Evolutionary conservation across 2,329 filamentous ascomycete genomes (phyloP).

Genomic region (Fusarium annulatum): DNA sequence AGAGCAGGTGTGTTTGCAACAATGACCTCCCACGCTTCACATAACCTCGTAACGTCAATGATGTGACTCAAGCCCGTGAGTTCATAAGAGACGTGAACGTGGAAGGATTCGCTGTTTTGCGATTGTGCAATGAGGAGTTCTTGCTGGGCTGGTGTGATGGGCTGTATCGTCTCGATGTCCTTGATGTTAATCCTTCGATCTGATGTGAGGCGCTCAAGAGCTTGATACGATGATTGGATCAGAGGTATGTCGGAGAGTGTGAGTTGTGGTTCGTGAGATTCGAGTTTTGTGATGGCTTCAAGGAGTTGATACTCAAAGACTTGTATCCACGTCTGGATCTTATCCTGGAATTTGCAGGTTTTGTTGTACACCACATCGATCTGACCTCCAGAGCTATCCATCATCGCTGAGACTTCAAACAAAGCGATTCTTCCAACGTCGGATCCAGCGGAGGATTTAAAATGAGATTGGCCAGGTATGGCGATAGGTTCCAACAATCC

Average conservation of each 20-base stretch:
- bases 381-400: constrained; percentile 56
- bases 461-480: constrained; percentile 54
- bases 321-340: constrained; percentile 59
- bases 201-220: constrained; percentile 57
- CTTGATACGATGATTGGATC: constrained; percentile 59
- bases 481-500: constrained; percentile 61
- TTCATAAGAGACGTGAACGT: constrained; percentile 61
- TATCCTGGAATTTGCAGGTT: constrained; percentile 54
- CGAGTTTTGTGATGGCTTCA: constrained; percentile 56
- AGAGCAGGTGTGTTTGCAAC: constrained; percentile 58
- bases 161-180: constrained; percentile 62
- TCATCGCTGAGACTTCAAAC: constrained; percentile 62
- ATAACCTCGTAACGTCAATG: constrained; percentile 58
- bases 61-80: constrained; percentile 52
- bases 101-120: constrained; percentile 54
- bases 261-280: constrained; percentile 58
- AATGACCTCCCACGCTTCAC: constrained; percentile 62
- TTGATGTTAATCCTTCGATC: constrained; percentile 56
- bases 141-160: constrained; percentile 61
- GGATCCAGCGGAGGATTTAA: constrained; percentile 57
- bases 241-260: constrained; percentile 62
- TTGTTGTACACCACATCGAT: constrained; percentile 60
- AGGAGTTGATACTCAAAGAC: constrained; percentile 59
- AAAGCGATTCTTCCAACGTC: constrained; percentile 61
- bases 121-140: constrained; percentile 61